Base-by-base conservation (phyloP, 306 rosid species). In the Cicer yamashitae region DNA sequence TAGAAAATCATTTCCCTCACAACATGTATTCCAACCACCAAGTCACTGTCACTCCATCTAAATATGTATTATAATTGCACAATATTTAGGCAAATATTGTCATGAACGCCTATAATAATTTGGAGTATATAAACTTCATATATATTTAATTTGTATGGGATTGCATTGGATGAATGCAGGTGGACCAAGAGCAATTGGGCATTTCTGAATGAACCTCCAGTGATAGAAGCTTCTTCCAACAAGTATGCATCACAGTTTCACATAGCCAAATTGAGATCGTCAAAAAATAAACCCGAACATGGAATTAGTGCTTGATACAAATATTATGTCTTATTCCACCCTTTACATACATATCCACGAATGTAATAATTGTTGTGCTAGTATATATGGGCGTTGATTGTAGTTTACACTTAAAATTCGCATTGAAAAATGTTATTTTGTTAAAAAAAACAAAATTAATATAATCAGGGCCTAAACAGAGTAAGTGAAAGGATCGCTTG, bases 131-230 rank as follows among this genome's bases (percentile, higher is more conserved):
- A 53, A 8, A 10, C 1, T 15, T 52, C 3, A 14, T 51, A 8
- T 5, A 25, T 51, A 8, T 6, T 30, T 34, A 5, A 15, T 77
- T 43, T 30, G 7, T 1, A 20, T 39, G 25, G 74, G 76, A 39
- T 7, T 53, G 18, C 7, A 7, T 60, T 61, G 46, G 12, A 7
- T 67, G 82, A 3, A 25, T 70, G 75, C 67, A 93, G 98, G 98
- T 93, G 98, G 98, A 91, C 91, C 0, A 86, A 79, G 77, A 89
- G 98, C 73, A 91, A 64, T 76, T 93, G 85, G 96, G 98, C 98
- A 10, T 93, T 93, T 89, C 89, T 93, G 71, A 93, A 93, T 45
- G 97, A 93, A 40, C 89, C 94, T 10, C 97, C 97, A 2, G 54
- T 39, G 53, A 44, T 0, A 1, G 97, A 93, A 83, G 63, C 73